Evolutionary conservation across 192 early-diverging fungal genomes (phyloP), one percentile per base, ranked within the genome.

Genomic region (Coemansia javaensis): DNA sequence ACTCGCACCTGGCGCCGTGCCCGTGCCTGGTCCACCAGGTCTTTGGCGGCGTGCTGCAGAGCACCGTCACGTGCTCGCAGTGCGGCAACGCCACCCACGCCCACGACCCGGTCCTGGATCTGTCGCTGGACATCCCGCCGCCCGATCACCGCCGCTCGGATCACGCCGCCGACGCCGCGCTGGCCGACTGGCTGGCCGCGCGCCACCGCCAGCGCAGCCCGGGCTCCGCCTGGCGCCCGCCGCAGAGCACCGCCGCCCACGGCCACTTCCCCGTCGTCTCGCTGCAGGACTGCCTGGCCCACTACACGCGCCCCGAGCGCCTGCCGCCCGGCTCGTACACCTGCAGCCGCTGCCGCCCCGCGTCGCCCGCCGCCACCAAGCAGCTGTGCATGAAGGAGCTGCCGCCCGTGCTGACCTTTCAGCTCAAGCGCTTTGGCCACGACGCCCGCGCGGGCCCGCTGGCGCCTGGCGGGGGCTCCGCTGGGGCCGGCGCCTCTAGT

Each of bases 401-500:
- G 28, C 92, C 94, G 7, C 89, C 91, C 1, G 88, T 96, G 4
- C 72, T 97, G 41, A 81, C 88, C 27, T 87, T 97, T 38, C 94
- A 97, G 59, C 71, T 97, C 10, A 97, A 97, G 83, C 82, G 95
- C 5, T 98, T 97, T 50, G 91, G 90, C 54, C 89, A 92, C 63
- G 69, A 72, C 1, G 7, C 28, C 23, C 25, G 27, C 14, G 25
- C 14, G 7, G 18, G 51, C n/a, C n/a, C 88, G 90, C 47, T 87
- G 90, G 61, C 67, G 78, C 27, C 71, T 11, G 27, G 28, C 30
- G 30, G 27, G 2, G 34, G 28, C 13, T 18, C 37, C 27, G 6
- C 27, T 10, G 24, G 33, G 1, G 17, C 20, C n/a, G 18, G 33
- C 0, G 20, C 49, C 12, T 70, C 82, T 34, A 95, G 93, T 42